Base-by-base conservation (phyloP, 148 eudicot species). In the Rhododendron ferrugineum region DNA sequence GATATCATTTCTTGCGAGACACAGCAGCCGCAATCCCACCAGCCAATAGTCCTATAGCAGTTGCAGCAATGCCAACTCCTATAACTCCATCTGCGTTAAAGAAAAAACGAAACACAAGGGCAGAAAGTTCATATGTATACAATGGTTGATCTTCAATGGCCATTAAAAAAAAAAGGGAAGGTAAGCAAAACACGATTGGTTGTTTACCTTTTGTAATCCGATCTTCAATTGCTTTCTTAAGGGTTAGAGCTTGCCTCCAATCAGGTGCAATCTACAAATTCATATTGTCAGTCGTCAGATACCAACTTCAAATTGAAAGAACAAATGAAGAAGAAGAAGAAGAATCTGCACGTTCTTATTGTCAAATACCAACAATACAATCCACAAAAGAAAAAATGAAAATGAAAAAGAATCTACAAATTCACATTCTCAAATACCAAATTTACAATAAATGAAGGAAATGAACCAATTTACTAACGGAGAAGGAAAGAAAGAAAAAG, bases 1-100 rank as follows among this genome's bases (percentile, higher is more conserved):
- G 73, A 34, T 18, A 8, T 85, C 84, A 85, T 23, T 81, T 89
- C 86, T 88, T 90, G 44, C 93, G 91, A 68, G 91, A 80, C 42
- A 92, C 85, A 62, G 92, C 93, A 11, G 95, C 95, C 60, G 91
- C 93, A 76, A 93, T 89, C 7, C 95, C 95, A 83, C 92, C 95
- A 83, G 91, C 93, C 68, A 93, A 62, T 82, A 93, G 89, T 85
- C 93, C 93, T 46, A 91, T 90, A 49, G 95, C 95, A 88, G 95
- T 91, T 15, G 94, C 91, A 76, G 93, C 87, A 37, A 89, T 86
- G 81, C 91, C 91, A 18, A 89, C 86, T 76, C 91, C 91, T 28
- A 89, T 88, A 10, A 88, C 91, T 60, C 91, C 91, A 84, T 89
- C 91, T 89, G 87, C 66, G 79, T 78, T 77, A 34, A 46, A 9